Conservation (phyloP, 2,329 filamentous ascomycete genomes). For the Zymoseptoria passerinii region DNA sequence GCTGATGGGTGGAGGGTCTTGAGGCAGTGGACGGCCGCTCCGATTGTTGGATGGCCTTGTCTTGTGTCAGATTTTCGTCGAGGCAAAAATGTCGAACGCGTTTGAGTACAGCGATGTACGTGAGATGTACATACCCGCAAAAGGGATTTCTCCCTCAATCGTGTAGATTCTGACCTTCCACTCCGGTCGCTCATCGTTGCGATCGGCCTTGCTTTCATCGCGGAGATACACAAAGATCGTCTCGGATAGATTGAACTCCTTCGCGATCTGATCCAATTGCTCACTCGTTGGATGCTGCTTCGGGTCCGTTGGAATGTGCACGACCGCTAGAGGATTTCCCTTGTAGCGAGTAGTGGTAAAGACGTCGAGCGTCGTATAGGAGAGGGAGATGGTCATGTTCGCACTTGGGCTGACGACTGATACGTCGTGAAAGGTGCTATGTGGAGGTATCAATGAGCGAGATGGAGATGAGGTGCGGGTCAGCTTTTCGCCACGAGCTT, state of each 20-base stretch:
- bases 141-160: constrained; percentile 44
- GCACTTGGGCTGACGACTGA: neutral
- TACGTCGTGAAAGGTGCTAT: neutral
- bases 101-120: neutral
- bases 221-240: constrained; percentile 45
- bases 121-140: constrained; percentile 32
- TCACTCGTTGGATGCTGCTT: constrained; percentile 34
- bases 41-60: constrained; percentile 48
- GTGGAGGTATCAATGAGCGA: neutral
- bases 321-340: constrained; percentile 51
- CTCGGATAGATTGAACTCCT: constrained; percentile 52
- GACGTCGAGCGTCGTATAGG: constrained; percentile 36
- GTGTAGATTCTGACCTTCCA: constrained; percentile 50
- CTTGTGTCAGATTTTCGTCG: neutral
- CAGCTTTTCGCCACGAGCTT: neutral
- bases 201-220: constrained; percentile 15
- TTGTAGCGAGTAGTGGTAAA: constrained; percentile 42
- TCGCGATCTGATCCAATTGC: constrained; percentile 47
- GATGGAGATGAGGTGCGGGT: neutral
- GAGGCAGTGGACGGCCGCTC: constrained; percentile 44
- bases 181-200: constrained; percentile 16
- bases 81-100: neutral
- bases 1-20: constrained; percentile 18
- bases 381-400: constrained; percentile 2
- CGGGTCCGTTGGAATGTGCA: constrained; percentile 34